Evolutionary conservation across 2,329 filamentous ascomycete genomes (phyloP).

Genomic region (Blastomyces emzantsi): DNA sequence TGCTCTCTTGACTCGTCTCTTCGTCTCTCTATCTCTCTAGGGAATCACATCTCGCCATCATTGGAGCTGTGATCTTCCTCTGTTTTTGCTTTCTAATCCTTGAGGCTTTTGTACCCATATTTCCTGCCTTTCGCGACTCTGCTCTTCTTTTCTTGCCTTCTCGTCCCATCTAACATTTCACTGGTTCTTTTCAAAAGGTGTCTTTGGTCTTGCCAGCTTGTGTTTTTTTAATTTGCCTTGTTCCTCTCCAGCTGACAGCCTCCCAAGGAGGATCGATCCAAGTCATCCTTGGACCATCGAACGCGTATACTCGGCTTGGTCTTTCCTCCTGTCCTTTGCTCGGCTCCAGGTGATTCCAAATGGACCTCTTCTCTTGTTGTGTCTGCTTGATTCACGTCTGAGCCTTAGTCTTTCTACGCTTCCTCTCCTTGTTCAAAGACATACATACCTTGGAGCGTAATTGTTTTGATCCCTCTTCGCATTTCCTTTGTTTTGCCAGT

Average conservation of each 20-base stretch:
- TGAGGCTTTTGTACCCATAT: neutral
- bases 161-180: neutral
- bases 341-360: conserved; percentile 5
- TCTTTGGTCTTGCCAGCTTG: conserved; percentile 1
- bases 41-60: neutral
- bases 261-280: neutral
- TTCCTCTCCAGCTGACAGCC: neutral
- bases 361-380: conserved; percentile 7
- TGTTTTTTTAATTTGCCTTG: neutral
- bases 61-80: neutral
- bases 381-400: conserved; percentile 7
- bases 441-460: conserved; percentile 2
- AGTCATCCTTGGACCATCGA: conserved; percentile 2
- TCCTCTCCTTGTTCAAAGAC: conserved; percentile 7
- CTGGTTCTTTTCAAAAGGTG: neutral
- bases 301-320: conserved; percentile 3
- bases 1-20: neutral
- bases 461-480: conserved; percentile 9
- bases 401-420: conserved; percentile 4
- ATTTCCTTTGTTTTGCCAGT: conserved; percentile 7
- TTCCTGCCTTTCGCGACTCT: neutral
- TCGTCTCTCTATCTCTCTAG: conserved; percentile 5
- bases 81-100: neutral
- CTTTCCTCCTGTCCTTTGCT: neutral
- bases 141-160: conserved; percentile 1